These are phyloP conservation scores for Westerdykella ornata DNA, from an alignment of 2,329 filamentous ascomycete species.

Conservation along the genomic window DNA sequence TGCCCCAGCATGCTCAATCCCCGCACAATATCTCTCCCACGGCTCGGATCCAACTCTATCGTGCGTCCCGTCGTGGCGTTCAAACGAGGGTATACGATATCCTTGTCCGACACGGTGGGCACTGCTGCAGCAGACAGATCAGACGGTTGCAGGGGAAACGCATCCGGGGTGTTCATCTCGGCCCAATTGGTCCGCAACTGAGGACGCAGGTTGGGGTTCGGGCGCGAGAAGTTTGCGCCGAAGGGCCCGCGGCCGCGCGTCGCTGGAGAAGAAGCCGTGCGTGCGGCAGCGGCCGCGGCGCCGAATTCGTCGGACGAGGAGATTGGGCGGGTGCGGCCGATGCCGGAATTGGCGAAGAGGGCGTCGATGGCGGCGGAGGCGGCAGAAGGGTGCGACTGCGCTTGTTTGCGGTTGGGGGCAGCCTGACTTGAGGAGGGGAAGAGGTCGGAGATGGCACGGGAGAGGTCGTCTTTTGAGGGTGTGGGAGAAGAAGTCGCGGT, in stretches of 20 bases:
- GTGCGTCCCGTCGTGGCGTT: conserved; percentile 38
- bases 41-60: conserved; percentile 29
- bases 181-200: conserved; percentile 11
- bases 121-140: conserved; percentile 7
- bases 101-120: conserved; percentile 12
- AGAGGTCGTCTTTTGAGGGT: conserved; percentile 1
- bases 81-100: conserved; percentile 27
- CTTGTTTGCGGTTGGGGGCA: neutral
- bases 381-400: conserved; percentile 5
- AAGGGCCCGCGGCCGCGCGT: conserved; percentile 3
- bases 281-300: neutral
- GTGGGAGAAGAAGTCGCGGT: conserved; percentile 1
- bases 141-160: conserved; percentile 8
- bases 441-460: neutral
- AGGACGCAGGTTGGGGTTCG: neutral
- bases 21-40: conserved; percentile 43
- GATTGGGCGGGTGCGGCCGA: neutral
- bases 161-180: conserved; percentile 14
- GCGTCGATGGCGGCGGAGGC: conserved; percentile 19
- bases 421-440: conserved; percentile 1
- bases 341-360: conserved; percentile 18
- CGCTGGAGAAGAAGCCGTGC: too few relatives aligned
- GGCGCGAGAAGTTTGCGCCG: conserved; percentile 7
- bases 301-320: conserved; percentile 5
- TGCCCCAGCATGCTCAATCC: conserved; percentile 42